Evolutionary conservation across 768 basidiomycete genomes (phyloP), one percentile per base, ranked within the genome.

Genomic region (Suillus bovinus): DNA sequence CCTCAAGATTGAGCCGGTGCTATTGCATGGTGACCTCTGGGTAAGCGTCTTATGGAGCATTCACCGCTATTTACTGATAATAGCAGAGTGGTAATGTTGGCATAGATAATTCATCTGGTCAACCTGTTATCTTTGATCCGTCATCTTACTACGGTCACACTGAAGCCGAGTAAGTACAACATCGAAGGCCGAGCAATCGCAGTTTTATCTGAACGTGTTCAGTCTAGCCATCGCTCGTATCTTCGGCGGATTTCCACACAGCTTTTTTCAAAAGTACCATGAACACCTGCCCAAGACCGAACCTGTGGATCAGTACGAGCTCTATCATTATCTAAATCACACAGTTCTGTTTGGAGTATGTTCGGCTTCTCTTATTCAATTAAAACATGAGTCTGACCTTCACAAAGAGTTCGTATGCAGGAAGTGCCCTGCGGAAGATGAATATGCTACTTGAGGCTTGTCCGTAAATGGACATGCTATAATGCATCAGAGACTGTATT

Each of bases 321-420:
- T 93, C 31, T 93, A 89, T 65, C 91, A 93, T 73, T 91, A 91
- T 69, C 75, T 93, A 65, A 93, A 93, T 67, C 91, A 93, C 68
- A 90, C 91, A 0, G 76, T 90, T 5, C 71, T 93, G 5, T 93
- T 93, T 69, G 89, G 89, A 63, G 91, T 91, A 69, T 77, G 88
- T 78, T 10, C 38, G 47, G 11, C 1, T 27, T 33, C 17, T 20
- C 42, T 39, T 61, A 17, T 56, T 34, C 46, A 59, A 29, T n/a
- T 52, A 2, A 7, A 49, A 29, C 33, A 22, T 13, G 5, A 46
- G 44, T 22, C 33, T 49, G 17, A 60, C 27, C 36, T 62, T 20
- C 4, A 50, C 36, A 53, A 64, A 80, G 80, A 76, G 78, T 20
- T 76, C 79, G 61, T 90, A 90, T 69, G 83, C 85, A 9, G 63